Base-by-base conservation (phyloP, 495 filamentous ascomycete genomes). In the Penicillium coprophilum region DNA sequence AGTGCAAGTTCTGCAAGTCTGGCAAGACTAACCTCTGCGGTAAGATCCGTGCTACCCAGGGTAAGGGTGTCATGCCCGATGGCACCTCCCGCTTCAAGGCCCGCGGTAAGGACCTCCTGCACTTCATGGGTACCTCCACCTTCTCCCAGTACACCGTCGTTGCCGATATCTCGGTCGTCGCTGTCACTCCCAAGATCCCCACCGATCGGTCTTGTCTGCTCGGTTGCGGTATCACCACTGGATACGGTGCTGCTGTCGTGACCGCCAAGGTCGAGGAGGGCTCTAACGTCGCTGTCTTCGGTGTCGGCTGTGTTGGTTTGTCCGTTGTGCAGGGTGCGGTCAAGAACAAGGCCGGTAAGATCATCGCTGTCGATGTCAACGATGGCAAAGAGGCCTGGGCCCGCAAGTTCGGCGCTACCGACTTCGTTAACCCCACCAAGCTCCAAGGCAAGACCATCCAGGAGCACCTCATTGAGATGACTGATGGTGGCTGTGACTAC, bases 21-120 rank as follows among this genome's bases (percentile, higher is more conserved):
- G 92, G 91, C 79, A 98, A 98, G 86, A 98, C 94, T 63, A 98
- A 98, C 77, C 90, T 98, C 49, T 98, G 94, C 78, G 94, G 95
- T 71, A 97, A 97, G 82, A 98, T 98, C 77, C 89, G 94, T 62
- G 90, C 91, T 28, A 98, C 94, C 12, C 94, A 98, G 77, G 94
- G 94, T 61, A 86, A 81, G 69, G 94, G 94, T 71, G 89, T 97
- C 50, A 96, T 98, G 92, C 94, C 94, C 39, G 94, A 98, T 71
- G 95, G 94, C 51, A 97, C 95, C 62, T 90, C 90, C 43, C 90
- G 94, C 48, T 97, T 98, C 85, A 88, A 82, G 68, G 92, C 89
- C 77, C 92, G 91, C 68, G 94, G 94, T 66, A 86, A 96, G 76
- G 87, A 92, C 62, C 82, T 98, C 48, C 85, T 98, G 31, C 94